Conservation (phyloP, 805 yeast genomes). For the Ogataea polymorpha region DNA sequence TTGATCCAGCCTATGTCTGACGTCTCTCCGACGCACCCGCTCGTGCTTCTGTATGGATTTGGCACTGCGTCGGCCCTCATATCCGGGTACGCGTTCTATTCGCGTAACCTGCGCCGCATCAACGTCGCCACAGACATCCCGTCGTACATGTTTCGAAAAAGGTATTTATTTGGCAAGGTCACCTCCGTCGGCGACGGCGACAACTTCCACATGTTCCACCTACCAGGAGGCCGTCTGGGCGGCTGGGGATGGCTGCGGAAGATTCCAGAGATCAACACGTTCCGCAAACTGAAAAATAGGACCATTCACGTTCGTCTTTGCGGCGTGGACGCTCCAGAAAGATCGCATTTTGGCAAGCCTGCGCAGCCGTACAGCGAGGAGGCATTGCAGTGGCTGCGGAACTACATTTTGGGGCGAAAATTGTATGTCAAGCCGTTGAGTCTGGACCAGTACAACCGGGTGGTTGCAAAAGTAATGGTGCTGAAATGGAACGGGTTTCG, state of each 20-base stretch:
- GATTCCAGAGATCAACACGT: constrained; percentile 53
- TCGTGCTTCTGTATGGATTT: constrained; percentile 29
- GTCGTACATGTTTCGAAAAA: constrained; percentile 36
- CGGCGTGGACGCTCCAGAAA: constrained; percentile 96
- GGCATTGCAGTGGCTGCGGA: constrained; percentile 73
- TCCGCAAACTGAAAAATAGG: constrained; percentile 48
- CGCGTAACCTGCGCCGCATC: constrained; percentile 46
- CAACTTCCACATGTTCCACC: constrained; percentile 86
- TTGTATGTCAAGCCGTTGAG: constrained; percentile 76
- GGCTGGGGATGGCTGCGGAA: constrained; percentile 94
- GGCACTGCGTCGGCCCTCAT: constrained; percentile 35
- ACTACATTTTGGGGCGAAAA: constrained; percentile 59
- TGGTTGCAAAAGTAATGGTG: constrained; percentile 72
- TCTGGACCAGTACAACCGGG: constrained; percentile 84
- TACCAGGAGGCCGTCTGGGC: constrained; percentile 82
- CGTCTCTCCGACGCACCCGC: constrained; percentile 27
- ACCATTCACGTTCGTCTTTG: constrained; percentile 82
- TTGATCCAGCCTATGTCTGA: constrained; percentile 4
- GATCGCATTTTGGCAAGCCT: constrained; percentile 90
- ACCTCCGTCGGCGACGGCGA: constrained; percentile 96
- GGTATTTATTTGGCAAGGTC: constrained; percentile 65
- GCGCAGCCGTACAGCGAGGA: constrained; percentile 87
- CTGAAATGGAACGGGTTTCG: constrained; percentile 63
- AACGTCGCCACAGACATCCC: constrained; percentile 53
- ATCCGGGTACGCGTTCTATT: constrained; percentile 43